Evolutionary conservation across 2,329 filamentous ascomycete species (phyloP).

Genomic region (Penicillium aurantiogriseum): DNA sequence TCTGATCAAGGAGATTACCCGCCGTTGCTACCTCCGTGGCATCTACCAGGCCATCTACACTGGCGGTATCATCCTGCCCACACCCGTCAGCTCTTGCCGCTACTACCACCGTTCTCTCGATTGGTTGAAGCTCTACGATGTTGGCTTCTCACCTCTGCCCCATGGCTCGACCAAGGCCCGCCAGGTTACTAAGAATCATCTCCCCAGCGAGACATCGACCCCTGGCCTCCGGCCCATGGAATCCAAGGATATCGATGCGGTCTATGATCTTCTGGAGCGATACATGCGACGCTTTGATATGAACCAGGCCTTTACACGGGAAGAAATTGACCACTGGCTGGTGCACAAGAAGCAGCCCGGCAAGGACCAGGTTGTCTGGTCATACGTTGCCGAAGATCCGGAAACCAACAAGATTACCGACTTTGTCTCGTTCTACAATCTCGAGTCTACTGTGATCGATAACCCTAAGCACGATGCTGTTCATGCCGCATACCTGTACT

Average conservation of each 20-base stretch:
- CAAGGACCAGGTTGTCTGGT: constrained; percentile 84
- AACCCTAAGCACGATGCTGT: constrained; percentile 74
- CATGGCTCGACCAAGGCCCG: constrained; percentile 76
- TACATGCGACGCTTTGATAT: constrained; percentile 82
- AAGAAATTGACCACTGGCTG: constrained; percentile 87
- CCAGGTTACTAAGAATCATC: constrained; percentile 80
- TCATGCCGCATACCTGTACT: constrained; percentile 92
- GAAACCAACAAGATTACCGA: constrained; percentile 81
- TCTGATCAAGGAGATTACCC: constrained; percentile 96
- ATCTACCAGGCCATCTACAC: constrained; percentile 97
- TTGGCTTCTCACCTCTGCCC: constrained; percentile 89
- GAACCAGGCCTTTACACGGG: constrained; percentile 73
- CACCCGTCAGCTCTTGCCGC: constrained; percentile 85
- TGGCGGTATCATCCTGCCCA: constrained; percentile 84
- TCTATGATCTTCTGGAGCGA: constrained; percentile 69
- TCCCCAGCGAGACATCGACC: constrained; percentile 71
- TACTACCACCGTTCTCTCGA: constrained; percentile 94
- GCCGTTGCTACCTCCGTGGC: constrained; percentile 79
- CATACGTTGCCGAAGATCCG: constrained; percentile 79
- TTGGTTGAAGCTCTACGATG: constrained; percentile 94
- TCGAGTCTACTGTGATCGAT: constrained; percentile 89
- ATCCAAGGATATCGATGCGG: constrained; percentile 71
- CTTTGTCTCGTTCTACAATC: constrained; percentile 94
- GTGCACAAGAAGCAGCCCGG: constrained; percentile 64
- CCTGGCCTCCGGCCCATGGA: constrained; percentile 79